A percentile compares a stretch with the other conserved stretches of the same genome.
phyloP scores from a whole-genome alignment of 768 basidiomycete genomes.

The Lentinula aciculospora region DNA sequence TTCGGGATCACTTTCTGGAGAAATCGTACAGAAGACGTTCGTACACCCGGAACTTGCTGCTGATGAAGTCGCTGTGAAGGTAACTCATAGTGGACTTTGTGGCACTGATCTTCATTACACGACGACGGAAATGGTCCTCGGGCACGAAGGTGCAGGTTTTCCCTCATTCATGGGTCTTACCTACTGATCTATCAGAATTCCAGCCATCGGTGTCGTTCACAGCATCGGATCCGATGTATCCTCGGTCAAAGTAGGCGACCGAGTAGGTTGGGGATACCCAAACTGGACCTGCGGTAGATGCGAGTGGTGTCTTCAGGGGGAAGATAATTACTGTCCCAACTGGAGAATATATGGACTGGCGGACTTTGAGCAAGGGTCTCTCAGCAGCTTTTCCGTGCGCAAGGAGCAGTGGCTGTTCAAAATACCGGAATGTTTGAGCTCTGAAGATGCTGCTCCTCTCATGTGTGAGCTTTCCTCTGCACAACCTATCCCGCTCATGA shows the following conservation, averaged over 20 bases:
- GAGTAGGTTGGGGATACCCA: conserved; percentile 28
- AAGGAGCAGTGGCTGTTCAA: conserved; percentile 25
- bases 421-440: conserved; percentile 21
- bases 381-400: conserved; percentile 24
- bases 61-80: conserved; percentile 4
- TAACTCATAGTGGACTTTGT: conserved; percentile 21
- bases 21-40: conserved; percentile 1
- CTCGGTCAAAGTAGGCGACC: conserved; percentile 19
- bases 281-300: conserved; percentile 24
- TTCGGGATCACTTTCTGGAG: not conserved
- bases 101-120: conserved; percentile 29
- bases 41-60: not conserved
- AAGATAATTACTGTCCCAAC: conserved; percentile 21
- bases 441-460: conserved; percentile 24
- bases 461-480: conserved; percentile 21
- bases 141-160: conserved; percentile 24
- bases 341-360: not conserved
- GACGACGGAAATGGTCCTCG: conserved; percentile 23
- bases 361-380: conserved; percentile 25
- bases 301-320: conserved; percentile 23
- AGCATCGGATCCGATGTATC: conserved; percentile 16
- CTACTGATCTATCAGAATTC: not conserved
- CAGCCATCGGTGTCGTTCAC: conserved; percentile 22
- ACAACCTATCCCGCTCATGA: not conserved
- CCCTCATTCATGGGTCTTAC: too few species aligned